Evolutionary conservation across 768 basidiomycete genomes (phyloP).

Genomic region (Rhodocollybia butyracea): DNA sequence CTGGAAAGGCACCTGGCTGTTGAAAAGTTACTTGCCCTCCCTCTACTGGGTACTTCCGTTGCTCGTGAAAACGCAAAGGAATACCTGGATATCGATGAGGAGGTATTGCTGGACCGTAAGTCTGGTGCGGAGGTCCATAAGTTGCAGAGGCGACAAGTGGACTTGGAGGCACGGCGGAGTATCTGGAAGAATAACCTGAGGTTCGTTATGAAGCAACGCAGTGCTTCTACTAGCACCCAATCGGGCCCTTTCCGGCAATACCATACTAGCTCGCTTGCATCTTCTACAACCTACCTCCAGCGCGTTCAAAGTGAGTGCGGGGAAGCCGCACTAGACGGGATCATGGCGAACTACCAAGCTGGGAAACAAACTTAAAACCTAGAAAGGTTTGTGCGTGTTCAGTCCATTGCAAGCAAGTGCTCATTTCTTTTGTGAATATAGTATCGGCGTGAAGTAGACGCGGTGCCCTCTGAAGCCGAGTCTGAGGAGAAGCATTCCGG

Average conservation of each 20-base stretch:
- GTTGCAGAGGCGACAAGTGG: not conserved
- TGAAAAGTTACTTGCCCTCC: not conserved
- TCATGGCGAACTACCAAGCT: not conserved
- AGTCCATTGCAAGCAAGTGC: not conserved
- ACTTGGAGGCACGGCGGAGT: not conserved
- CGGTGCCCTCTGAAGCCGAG: no score
- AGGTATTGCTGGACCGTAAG: not conserved
- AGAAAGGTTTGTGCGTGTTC: not conserved
- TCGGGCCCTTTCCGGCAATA: not conserved
- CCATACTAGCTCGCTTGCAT: not conserved
- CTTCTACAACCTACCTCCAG: not conserved
- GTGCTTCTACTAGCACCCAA: no score
- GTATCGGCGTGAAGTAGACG: no score
- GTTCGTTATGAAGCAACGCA: not conserved
- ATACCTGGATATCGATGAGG: not conserved
- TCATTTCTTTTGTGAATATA: not conserved
- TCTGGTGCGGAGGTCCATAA: not conserved
- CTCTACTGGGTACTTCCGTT: not conserved
- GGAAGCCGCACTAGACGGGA: not conserved
- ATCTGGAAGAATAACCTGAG: not conserved
- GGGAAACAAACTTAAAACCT: not conserved
- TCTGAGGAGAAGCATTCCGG: not conserved
- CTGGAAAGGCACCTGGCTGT: not conserved
- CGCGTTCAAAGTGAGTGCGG: not conserved
- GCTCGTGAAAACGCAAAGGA: conserved; percentile 1